Conservation (phyloP, 257 asterid species). For the Primulina eburnea region DNA sequence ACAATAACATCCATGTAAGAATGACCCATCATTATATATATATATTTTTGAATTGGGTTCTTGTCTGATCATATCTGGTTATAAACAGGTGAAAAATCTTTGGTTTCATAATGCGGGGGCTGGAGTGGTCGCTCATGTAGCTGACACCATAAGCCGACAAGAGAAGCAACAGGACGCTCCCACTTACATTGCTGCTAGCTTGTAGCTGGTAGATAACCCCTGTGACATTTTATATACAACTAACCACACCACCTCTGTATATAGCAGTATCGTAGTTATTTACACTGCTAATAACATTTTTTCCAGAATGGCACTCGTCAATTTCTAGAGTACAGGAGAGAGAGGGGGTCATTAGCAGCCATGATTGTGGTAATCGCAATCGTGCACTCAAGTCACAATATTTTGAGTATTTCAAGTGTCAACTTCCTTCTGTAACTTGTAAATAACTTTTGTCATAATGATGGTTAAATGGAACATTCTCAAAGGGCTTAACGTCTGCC, state of each 20-base stretch:
- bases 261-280: background rate
- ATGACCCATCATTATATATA: background rate
- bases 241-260: background rate
- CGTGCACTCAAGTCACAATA: background rate
- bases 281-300: background rate
- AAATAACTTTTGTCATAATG: background rate
- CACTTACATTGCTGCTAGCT: constrained; percentile 50
- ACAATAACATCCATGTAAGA: constrained; percentile 76
- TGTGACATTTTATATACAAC: background rate
- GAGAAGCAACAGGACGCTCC: constrained; percentile 52
- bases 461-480: background rate
- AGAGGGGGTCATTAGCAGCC: background rate
- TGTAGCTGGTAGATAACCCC: constrained; percentile 28
- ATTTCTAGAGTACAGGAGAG: background rate
- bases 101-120: constrained; percentile 81
- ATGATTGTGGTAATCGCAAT: background rate
- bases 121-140: constrained; percentile 81
- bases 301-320: background rate
- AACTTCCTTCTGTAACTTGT: background rate
- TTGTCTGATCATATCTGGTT: constrained; percentile 12
- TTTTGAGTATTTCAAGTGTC: background rate
- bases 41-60: background rate
- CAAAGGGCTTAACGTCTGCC: constrained; percentile 16
- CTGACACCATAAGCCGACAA: constrained; percentile 70
- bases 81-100: constrained; percentile 74